These are phyloP conservation scores for Mycena venus DNA, from an alignment of 768 basidiomycete genomes.

Conservation along the genomic window DNA sequence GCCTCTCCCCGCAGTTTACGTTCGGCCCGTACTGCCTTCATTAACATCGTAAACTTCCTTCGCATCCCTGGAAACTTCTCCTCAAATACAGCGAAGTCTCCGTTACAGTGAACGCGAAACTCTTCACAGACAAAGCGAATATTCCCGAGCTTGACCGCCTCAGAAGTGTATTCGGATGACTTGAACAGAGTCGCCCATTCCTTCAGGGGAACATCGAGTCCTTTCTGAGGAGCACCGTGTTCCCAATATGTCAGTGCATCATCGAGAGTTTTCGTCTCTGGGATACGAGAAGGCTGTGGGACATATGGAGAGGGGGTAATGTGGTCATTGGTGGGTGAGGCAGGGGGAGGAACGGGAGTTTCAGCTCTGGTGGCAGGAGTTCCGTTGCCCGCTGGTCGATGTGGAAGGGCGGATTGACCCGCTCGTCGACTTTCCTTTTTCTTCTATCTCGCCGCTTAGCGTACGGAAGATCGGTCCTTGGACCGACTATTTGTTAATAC, in stretches of 20 bases:
- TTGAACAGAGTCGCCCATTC: slow-evolving; percentile 25
- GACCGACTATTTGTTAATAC: too few relatives aligned
- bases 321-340: too few relatives aligned
- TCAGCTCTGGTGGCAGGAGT: too few relatives aligned
- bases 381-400: too few relatives aligned
- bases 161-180: slow-evolving; percentile 12
- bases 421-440: too few relatives aligned
- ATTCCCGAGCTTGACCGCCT: too few relatives aligned
- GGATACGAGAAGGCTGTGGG: neutral
- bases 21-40: slow-evolving; percentile 3
- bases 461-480: too few relatives aligned
- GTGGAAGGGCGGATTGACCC: too few relatives aligned
- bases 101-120: neutral
- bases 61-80: slow-evolving; percentile 7
- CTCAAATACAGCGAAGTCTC: neutral
- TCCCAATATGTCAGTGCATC: slow-evolving; percentile 37
- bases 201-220: slow-evolving; percentile 25
- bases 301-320: neutral
- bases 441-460: too few relatives aligned
- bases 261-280: slow-evolving; percentile 31
- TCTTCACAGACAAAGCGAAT: too few relatives aligned
- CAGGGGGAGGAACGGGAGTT: too few relatives aligned
- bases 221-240: slow-evolving; percentile 25
- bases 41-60: neutral
- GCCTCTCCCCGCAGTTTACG: slow-evolving; percentile 13